These are phyloP conservation scores for Castanea mollissima DNA, from an alignment of 306 rosid species.

Conservation along the genomic window DNA sequence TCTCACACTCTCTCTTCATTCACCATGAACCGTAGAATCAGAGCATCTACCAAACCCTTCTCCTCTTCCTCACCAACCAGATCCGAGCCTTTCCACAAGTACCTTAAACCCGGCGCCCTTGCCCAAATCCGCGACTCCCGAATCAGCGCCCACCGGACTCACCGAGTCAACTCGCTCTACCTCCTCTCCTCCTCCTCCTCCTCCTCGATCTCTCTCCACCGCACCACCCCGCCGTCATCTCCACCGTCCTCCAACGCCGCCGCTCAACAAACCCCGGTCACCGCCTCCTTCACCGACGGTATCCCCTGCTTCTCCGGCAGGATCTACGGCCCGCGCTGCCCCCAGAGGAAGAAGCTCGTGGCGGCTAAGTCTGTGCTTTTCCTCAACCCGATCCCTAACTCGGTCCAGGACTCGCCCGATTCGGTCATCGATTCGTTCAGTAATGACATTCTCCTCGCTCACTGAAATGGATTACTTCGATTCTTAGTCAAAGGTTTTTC, in stretches of 20 bases:
- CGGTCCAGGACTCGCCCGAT: slow-evolving; percentile 47
- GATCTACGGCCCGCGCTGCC: slow-evolving; percentile 60
- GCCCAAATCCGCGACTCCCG: slow-evolving; percentile 86
- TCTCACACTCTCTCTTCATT: neutral
- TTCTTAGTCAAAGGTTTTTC: neutral
- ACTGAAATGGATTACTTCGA: slow-evolving; percentile 26
- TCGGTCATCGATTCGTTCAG: slow-evolving; percentile 48
- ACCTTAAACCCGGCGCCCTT: slow-evolving; percentile 83
- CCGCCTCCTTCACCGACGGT: slow-evolving; percentile 18
- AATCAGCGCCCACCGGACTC: slow-evolving; percentile 60
- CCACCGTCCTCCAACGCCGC: slow-evolving; percentile 15
- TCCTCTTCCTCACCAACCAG: slow-evolving; percentile 8
- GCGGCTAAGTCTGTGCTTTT: slow-evolving; percentile 58
- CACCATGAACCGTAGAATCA: slow-evolving; percentile 54
- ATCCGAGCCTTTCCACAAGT: slow-evolving; percentile 54
- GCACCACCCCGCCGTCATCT: slow-evolving; percentile 27
- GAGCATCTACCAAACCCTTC: slow-evolving; percentile 23
- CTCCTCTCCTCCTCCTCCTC: neutral
- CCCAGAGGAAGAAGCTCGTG: slow-evolving; percentile 71
- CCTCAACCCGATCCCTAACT: slow-evolving; percentile 27
- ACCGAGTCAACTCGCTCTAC: slow-evolving; percentile 20
- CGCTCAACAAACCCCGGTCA: slow-evolving; percentile 13
- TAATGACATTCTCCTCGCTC: slow-evolving; percentile 53
- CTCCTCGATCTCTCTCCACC: slow-evolving; percentile 39
- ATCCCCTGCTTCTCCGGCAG: slow-evolving; percentile 52